Evolutionary conservation across 163 green algal genomes (phyloP), one percentile per base, ranked within the genome.

Genomic region (Scenedesmus sp.): DNA sequence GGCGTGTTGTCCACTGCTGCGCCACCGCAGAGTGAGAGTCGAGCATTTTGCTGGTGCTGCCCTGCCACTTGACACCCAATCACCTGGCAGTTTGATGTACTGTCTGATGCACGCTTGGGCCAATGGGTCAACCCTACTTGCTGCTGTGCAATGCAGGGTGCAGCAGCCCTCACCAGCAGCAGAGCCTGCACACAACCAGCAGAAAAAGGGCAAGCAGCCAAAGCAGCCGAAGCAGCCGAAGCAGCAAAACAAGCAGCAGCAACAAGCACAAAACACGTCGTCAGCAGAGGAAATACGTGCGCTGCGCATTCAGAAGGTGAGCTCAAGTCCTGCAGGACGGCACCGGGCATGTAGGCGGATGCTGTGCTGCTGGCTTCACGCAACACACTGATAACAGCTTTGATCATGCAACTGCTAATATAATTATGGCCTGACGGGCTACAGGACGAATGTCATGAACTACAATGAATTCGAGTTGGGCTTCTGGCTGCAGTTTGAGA

Each of bases 251-350:
- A 33, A 90, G 20, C 49, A 86, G 53, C 35, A 85, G 26, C 65
- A 85, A 24, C 40, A 93, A 59, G n/a, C 33, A 49, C 30, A 56
- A 94, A 88, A 91, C 85, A 83, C 94, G 93, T 96, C 94, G 0
- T 95, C 91, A 16, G 91, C 95, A 44, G 95, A 96, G 53, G 96
- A 97, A 72, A 96, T 98, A 68, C 91, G 94, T 3, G 93, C 90
- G 35, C 72, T 98, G 87, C 92, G 96, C 16, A 92, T 97, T 0
- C 89, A 96, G 49, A 98, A 99, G 95, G 95, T 95, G 81, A 30
- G 43, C 18, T 24, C 0, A 24, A 33, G 81, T 61, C 22, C 16
- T 22, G 40, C 81, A 86, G 70, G 15, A 1, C 9, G 22, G 42
- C 44, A 22, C 20, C 18, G 13, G 15, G 13, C 80, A 43, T 37